Evolutionary conservation across 176 grass and related monocot species (phyloP).

Genomic region (Rhipidocladum racemiflorum): DNA sequence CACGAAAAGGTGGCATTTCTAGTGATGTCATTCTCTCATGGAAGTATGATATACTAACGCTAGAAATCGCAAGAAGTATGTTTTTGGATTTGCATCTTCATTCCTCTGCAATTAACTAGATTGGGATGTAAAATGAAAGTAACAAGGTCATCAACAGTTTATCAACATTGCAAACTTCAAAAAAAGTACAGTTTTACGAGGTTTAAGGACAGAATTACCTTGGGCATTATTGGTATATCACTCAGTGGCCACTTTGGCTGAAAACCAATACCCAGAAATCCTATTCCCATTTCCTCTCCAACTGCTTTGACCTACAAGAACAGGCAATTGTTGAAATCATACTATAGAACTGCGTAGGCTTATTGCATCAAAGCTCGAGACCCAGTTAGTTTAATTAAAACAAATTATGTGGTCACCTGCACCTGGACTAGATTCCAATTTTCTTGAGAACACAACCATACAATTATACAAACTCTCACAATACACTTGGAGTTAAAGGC

Average conservation of each 20-base stretch:
- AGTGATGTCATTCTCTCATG: background rate
- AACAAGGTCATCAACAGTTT: background rate
- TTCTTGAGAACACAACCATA: background rate
- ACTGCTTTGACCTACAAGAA: slow-evolving; percentile 86
- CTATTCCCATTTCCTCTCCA: slow-evolving; percentile 91
- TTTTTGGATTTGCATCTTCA: background rate
- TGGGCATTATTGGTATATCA: slow-evolving; percentile 94
- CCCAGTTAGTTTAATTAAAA: background rate
- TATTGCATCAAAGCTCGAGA: background rate
- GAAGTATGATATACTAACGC: background rate
- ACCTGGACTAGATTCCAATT: background rate
- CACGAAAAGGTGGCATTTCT: background rate
- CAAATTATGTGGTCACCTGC: background rate
- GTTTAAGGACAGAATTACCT: slow-evolving; percentile 52
- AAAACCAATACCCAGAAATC: slow-evolving; percentile 97
- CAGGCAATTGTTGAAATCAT: background rate
- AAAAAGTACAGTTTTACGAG: background rate
- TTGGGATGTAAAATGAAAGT: background rate
- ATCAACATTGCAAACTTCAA: background rate
- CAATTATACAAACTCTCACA: background rate
- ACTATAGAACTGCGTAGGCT: background rate
- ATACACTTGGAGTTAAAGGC: background rate
- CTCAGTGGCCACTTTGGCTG: slow-evolving; percentile 77
- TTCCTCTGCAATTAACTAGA: background rate
- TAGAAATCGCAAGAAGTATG: background rate